Evolutionary conservation across 352 stramenopile genomes (phyloP).

Genomic region (Phytophthora europaea): DNA sequence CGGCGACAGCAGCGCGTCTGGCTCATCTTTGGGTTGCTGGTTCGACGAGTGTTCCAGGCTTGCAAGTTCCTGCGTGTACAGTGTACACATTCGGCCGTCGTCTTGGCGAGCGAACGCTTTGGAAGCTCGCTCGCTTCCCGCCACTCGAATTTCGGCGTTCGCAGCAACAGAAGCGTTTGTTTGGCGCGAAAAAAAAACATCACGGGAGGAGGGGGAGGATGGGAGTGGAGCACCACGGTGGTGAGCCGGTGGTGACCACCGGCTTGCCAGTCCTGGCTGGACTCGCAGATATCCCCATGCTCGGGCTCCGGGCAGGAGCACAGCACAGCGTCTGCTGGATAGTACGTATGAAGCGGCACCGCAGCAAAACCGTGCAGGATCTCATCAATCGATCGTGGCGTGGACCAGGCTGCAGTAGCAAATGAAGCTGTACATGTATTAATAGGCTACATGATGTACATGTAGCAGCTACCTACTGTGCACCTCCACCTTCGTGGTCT

Average conservation of each 20-base stretch:
- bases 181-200: too few species aligned
- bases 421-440: too few species aligned
- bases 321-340: slow-evolving; percentile 6
- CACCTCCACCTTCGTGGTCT: too few species aligned
- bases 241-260: too few species aligned
- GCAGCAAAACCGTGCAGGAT: slow-evolving; percentile 26
- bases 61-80: slow-evolving; percentile 2
- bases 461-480: too few species aligned
- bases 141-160: not conserved
- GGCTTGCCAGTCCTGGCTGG: too few species aligned
- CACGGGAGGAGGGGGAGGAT: too few species aligned
- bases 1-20: not conserved
- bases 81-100: slow-evolving; percentile 12
- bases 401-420: not conserved
- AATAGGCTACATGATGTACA: not conserved
- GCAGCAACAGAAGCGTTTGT: slow-evolving; percentile 4
- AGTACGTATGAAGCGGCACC: slow-evolving; percentile 13
- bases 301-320: not conserved
- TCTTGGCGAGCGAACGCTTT: slow-evolving; percentile 15
- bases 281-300: too few species aligned
- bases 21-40: slow-evolving; percentile 13
- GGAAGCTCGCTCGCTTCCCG: slow-evolving; percentile 8
- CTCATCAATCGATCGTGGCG: slow-evolving; percentile 18
- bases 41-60: slow-evolving; percentile 12
- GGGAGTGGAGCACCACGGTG: too few species aligned